These are phyloP conservation scores for Panus rudis DNA, from an alignment of 768 basidiomycete species.

Conservation along the genomic window DNA sequence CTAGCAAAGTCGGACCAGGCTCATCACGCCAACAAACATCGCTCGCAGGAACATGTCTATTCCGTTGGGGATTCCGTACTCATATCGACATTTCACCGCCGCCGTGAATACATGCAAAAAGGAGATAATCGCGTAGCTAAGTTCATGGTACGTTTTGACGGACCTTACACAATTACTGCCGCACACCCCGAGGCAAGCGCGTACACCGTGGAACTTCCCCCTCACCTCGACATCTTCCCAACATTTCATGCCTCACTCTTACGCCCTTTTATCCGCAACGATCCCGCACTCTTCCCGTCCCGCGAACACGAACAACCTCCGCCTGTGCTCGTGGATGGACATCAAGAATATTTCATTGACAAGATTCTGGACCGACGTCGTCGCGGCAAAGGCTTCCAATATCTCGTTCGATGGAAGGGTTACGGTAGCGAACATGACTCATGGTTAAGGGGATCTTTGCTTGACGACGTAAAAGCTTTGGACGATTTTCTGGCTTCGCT, in stretches of 20 bases:
- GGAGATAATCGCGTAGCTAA: conserved; percentile 29
- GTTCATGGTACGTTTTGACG: conserved; percentile 33
- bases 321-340: conserved; percentile 7
- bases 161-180: conserved; percentile 15
- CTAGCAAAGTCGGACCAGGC: conserved; percentile 23
- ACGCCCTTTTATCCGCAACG: conserved; percentile 25
- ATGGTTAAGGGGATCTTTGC: conserved; percentile 20
- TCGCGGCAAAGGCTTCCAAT: neutral
- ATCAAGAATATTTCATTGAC: conserved; percentile 9
- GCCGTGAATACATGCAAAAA: conserved; percentile 17
- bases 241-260: conserved; percentile 31
- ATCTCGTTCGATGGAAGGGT: conserved; percentile 2
- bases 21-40: conserved; percentile 19
- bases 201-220: conserved; percentile 19
- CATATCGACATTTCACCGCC: conserved; percentile 26
- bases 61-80: conserved; percentile 28
- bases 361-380: neutral
- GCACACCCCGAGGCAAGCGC: conserved; percentile 7
- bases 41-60: conserved; percentile 17
- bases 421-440: conserved; percentile 20
- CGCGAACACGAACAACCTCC: conserved; percentile 1
- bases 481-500: conserved; percentile 12
- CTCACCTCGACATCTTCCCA: conserved; percentile 15
- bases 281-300: conserved; percentile 30
- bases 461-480: conserved; percentile 21